Percentiles rank a stretch among this genome's conserved stretches.
Evolutionary conservation across 1,139 yeast genomes (phyloP).

Genomic region (Pneumocystis sp.): DNA sequence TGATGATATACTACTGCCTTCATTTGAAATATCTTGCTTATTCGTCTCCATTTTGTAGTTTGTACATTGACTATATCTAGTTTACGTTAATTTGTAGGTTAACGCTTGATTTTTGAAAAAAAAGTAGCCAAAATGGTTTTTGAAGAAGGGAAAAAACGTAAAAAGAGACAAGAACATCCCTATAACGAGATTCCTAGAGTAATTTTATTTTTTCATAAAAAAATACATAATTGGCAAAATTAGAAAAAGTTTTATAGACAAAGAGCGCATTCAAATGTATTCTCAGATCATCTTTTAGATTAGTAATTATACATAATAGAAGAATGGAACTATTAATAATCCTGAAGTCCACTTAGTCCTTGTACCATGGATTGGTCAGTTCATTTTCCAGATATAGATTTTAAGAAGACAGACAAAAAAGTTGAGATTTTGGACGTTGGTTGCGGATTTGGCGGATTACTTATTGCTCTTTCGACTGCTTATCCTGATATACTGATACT

Average conservation of each 20-base stretch:
- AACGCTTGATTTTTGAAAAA: neutral
- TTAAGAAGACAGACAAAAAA: slow-evolving; percentile 24
- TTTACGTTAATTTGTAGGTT: too few species aligned
- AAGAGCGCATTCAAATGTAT: slow-evolving; percentile 95
- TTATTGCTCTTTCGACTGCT: slow-evolving; percentile 63
- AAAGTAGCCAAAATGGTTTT: neutral
- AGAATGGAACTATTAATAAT: neutral
- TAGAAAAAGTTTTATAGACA: slow-evolving; percentile 83
- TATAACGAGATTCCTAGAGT: neutral
- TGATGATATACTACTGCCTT: neutral
- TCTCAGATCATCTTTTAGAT: slow-evolving; percentile 82
- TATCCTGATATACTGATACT: slow-evolving; percentile 60
- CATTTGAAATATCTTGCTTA: neutral
- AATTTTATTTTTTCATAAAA: neutral
- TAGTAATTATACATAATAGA: slow-evolving; percentile 27
- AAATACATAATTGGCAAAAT: neutral
- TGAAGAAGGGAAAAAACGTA: neutral
- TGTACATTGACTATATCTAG: too few species aligned
- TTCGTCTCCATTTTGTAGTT: neutral
- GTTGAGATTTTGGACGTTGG: slow-evolving; percentile 95
- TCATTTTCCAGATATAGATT: slow-evolving; percentile 48
- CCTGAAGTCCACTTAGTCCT: slow-evolving; percentile 48
- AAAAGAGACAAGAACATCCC: neutral
- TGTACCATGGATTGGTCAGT: slow-evolving; percentile 73
- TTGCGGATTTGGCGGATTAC: slow-evolving; percentile 92